A percentile compares a stretch with the other conserved stretches of the same genome.
Conservation (phyloP, 2,329 filamentous ascomycete genomes). For the Cercospora zeina region DNA sequence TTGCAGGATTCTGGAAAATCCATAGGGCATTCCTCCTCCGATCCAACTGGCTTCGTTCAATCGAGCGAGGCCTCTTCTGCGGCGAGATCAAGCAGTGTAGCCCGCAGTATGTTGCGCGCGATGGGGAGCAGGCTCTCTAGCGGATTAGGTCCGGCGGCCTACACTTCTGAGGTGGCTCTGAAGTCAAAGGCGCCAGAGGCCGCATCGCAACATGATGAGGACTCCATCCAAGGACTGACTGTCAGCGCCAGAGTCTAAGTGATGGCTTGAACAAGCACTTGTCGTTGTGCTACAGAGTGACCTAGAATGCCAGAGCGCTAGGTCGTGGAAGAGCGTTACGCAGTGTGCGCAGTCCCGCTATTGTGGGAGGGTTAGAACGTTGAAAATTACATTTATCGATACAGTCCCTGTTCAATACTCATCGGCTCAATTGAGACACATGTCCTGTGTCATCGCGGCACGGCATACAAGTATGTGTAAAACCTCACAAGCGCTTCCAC, state of each 20-base stretch:
- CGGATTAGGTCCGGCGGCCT: no score
- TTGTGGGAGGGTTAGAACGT: not conserved
- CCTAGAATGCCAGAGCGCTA: not conserved
- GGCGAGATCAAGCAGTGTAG: not conserved
- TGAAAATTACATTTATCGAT: not conserved
- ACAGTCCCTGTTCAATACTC: not conserved
- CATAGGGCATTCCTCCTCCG: no score
- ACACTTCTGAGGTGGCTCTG: no score
- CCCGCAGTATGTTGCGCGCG: not conserved
- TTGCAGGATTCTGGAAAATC: no score
- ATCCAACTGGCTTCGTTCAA: not conserved
- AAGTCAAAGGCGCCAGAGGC: no score
- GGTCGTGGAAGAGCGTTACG: not conserved
- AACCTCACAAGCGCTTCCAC: slow-evolving; percentile 70
- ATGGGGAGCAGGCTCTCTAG: not conserved
- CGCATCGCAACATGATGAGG: no score
- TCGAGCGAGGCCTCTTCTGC: not conserved
- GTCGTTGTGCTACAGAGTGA: no score
- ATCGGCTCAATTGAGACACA: not conserved
- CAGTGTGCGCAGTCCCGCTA: no score
- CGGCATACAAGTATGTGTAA: slow-evolving; percentile 60
- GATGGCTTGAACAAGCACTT: no score
- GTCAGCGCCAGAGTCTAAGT: no score
- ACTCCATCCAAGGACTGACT: no score
- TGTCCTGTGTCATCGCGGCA: slow-evolving; percentile 15